Evolutionary conservation across 2,329 filamentous ascomycete species (phyloP).

Genomic region (Sporothrix globosa): DNA sequence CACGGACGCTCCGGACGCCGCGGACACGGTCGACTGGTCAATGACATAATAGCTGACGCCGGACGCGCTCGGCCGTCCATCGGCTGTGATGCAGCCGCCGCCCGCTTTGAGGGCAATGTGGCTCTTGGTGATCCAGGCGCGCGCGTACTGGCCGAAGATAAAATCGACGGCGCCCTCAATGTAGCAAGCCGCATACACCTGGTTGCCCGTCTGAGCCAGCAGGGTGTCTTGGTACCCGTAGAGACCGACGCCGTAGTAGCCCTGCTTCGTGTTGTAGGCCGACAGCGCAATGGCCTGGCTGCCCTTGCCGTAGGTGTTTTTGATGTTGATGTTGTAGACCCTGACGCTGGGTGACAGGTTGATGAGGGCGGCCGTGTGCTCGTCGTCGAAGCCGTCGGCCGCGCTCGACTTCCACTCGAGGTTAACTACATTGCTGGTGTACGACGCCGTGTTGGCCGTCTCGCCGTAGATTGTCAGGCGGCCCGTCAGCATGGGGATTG

Average conservation of each 20-base stretch:
- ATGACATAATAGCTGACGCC: slow-evolving; percentile 14
- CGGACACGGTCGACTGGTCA: background rate
- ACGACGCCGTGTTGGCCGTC: slow-evolving; percentile 56
- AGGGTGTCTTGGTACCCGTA: slow-evolving; percentile 57
- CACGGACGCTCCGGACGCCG: slow-evolving; percentile 40
- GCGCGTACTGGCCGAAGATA: slow-evolving; percentile 47
- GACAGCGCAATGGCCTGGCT: slow-evolving; percentile 54
- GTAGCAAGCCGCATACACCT: slow-evolving; percentile 52
- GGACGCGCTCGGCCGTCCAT: background rate
- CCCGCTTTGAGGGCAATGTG: slow-evolving; percentile 36
- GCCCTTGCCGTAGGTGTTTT: slow-evolving; percentile 52
- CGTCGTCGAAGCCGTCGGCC: slow-evolving; percentile 53
- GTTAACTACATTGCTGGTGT: slow-evolving; percentile 61
- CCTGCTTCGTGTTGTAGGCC: slow-evolving; percentile 49
- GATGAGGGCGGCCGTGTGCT: slow-evolving; percentile 50
- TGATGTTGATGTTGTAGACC: slow-evolving; percentile 64
- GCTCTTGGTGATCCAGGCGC: slow-evolving; percentile 38
- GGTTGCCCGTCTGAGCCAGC: slow-evolving; percentile 51
- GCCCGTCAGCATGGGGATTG: slow-evolving; percentile 52
- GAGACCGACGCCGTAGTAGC: slow-evolving; percentile 53
- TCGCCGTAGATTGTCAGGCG: slow-evolving; percentile 58
- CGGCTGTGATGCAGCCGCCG: background rate
- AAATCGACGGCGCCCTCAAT: slow-evolving; percentile 43
- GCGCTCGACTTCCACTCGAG: slow-evolving; percentile 50
- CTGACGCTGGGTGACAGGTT: slow-evolving; percentile 56